A percentile compares a stretch with the other conserved stretches of the same genome.
Evolutionary conservation across 1,284 basidiomycete species (phyloP).

Genomic region (Cutaneotrichosporon cavernicola): DNA sequence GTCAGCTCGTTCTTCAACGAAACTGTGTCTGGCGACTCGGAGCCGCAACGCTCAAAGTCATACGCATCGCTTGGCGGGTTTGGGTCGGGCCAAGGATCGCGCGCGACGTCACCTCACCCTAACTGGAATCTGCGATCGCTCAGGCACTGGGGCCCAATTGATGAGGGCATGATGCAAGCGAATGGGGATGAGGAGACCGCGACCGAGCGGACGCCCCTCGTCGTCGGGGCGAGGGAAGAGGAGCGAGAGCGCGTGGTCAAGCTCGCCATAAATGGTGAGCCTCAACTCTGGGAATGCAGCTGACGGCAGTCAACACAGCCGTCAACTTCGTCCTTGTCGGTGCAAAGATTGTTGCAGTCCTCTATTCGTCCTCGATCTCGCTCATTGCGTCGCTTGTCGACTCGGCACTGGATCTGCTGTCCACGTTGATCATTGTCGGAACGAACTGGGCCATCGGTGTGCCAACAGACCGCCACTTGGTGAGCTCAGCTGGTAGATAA

Average conservation of each 20-base stretch:
- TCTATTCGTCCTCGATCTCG: conserved; percentile 59
- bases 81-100: background rate
- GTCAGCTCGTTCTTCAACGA: conserved; percentile 40
- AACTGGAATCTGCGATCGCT: conserved; percentile 5
- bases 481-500: conserved; percentile 15
- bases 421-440: conserved; percentile 55
- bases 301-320: conserved; percentile 48
- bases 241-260: conserved; percentile 42
- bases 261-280: conserved; percentile 47
- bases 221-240: conserved; percentile 35
- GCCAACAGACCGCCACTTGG: conserved; percentile 42
- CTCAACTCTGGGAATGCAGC: background rate
- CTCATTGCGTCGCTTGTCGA: conserved; percentile 60
- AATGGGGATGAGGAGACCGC: conserved; percentile 15
- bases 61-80: background rate
- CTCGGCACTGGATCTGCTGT: conserved; percentile 59
- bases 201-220: conserved; percentile 32
- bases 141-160: background rate
- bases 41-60: background rate
- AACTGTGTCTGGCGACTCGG: background rate
- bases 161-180: conserved; percentile 12
- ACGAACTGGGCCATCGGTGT: conserved; percentile 51
- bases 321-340: conserved; percentile 57
- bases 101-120: conserved; percentile 1
- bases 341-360: conserved; percentile 57